Evolutionary conservation across 2,329 filamentous ascomycete species (phyloP).

Genomic region (Exophiala sideris): DNA sequence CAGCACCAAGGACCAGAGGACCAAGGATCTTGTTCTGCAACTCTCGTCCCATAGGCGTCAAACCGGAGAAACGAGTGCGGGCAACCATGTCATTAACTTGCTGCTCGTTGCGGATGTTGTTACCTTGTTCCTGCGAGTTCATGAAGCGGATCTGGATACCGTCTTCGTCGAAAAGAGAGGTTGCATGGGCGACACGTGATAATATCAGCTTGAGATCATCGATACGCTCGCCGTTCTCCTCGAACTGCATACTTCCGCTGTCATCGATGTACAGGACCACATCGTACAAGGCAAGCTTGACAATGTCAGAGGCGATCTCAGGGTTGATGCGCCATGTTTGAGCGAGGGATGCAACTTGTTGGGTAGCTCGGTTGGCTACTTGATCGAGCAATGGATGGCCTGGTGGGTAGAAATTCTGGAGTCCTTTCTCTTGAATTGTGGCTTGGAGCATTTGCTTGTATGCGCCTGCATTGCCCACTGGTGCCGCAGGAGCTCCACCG

Average conservation of each 20-base stretch:
- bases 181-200: slow-evolving; percentile 60
- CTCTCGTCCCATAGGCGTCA: slow-evolving; percentile 64
- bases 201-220: slow-evolving; percentile 64
- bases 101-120: slow-evolving; percentile 55
- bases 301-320: slow-evolving; percentile 62
- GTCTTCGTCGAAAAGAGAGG: slow-evolving; percentile 66
- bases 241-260: slow-evolving; percentile 67
- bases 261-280: slow-evolving; percentile 65
- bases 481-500: slow-evolving; percentile 31
- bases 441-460: slow-evolving; percentile 57
- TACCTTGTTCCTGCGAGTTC: slow-evolving; percentile 56
- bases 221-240: slow-evolving; percentile 64
- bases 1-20: slow-evolving; percentile 54
- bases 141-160: slow-evolving; percentile 68
- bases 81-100: slow-evolving; percentile 58
- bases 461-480: slow-evolving; percentile 48
- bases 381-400: slow-evolving; percentile 50
- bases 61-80: slow-evolving; percentile 60
- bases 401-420: slow-evolving; percentile 59
- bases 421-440: slow-evolving; percentile 58
- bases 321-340: slow-evolving; percentile 55
- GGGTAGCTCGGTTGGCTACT: slow-evolving; percentile 48
- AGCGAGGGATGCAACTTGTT: slow-evolving; percentile 55
- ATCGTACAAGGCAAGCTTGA: slow-evolving; percentile 61
- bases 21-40: slow-evolving; percentile 63